phyloP scores from a whole-genome alignment of 129 eudicot genomes.

The Artemisia tridentata region DNA sequence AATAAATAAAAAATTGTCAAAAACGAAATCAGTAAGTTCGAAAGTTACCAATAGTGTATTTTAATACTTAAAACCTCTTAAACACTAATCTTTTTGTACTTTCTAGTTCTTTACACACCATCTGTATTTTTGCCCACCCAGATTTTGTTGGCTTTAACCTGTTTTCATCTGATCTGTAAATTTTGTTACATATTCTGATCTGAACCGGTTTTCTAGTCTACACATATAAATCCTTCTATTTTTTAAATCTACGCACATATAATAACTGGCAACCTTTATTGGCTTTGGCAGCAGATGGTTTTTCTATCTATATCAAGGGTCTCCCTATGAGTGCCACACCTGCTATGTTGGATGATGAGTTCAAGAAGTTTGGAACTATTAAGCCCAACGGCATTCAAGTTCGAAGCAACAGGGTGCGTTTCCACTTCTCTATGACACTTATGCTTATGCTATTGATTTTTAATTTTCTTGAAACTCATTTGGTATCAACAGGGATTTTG shows the following conservation, averaged over 20 bases:
- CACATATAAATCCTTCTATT: too few species aligned
- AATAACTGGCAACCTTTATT: background rate
- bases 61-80: too few species aligned
- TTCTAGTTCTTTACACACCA: too few species aligned
- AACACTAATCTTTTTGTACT: too few species aligned
- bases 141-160: too few species aligned
- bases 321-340: slow-evolving; percentile 66
- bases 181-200: background rate
- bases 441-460: background rate
- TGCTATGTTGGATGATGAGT: slow-evolving; percentile 55
- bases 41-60: too few species aligned
- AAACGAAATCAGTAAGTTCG: too few species aligned
- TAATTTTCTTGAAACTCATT: slow-evolving; percentile 22
- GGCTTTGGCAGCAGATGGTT: slow-evolving; percentile 62
- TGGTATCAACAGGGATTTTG: slow-evolving; percentile 78
- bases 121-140: too few species aligned
- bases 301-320: slow-evolving; percentile 62
- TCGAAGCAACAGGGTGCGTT: slow-evolving; percentile 65
- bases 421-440: background rate
- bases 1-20: too few species aligned
- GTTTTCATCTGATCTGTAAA: background rate
- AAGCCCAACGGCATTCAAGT: slow-evolving; percentile 90
- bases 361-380: slow-evolving; percentile 75
- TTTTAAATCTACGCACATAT: background rate
- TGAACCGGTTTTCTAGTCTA: too few species aligned